phyloP scores from a whole-genome alignment of 768 basidiomycete genomes.

The Tremella fuciformis region DNA sequence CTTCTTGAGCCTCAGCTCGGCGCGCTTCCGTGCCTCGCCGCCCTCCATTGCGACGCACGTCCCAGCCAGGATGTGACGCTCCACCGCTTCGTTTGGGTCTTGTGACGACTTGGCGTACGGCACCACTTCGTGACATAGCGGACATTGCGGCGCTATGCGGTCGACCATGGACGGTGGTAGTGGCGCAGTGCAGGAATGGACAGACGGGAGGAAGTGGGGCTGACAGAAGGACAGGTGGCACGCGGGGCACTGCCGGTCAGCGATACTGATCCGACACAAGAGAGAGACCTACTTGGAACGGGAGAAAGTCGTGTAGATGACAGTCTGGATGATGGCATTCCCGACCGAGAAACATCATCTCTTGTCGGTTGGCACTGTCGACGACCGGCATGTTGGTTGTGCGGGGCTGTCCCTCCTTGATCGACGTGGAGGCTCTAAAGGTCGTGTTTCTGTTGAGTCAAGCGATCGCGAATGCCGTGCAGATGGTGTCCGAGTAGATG shows the following conservation, averaged over 20 bases:
- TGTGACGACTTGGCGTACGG: conserved; percentile 19
- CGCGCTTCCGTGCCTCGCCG: conserved; percentile 37
- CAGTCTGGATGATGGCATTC: conserved; percentile 49
- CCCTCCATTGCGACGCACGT: conserved; percentile 39
- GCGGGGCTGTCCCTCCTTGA: background rate
- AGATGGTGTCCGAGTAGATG: too few species aligned
- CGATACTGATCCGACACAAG: background rate
- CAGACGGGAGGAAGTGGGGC: conserved; percentile 48
- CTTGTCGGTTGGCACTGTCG: background rate
- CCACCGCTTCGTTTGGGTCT: conserved; percentile 46
- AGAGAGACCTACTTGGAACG: conserved; percentile 40
- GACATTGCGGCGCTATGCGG: conserved; percentile 48
- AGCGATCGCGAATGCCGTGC: too few species aligned
- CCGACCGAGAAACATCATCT: conserved; percentile 50
- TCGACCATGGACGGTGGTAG: conserved; percentile 44
- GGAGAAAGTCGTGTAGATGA: conserved; percentile 50
- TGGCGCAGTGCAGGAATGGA: conserved; percentile 43
- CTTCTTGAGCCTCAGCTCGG: conserved; percentile 42
- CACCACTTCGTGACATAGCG: conserved; percentile 43
- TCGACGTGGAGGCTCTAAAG: background rate
- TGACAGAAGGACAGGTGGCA: conserved; percentile 49
- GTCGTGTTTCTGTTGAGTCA: too few species aligned
- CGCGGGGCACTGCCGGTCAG: conserved; percentile 45
- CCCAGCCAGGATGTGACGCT: conserved; percentile 38
- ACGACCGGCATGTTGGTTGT: background rate